Base-by-base conservation (phyloP, 495 filamentous ascomycete species). In the Apodospora peruviana region DNA sequence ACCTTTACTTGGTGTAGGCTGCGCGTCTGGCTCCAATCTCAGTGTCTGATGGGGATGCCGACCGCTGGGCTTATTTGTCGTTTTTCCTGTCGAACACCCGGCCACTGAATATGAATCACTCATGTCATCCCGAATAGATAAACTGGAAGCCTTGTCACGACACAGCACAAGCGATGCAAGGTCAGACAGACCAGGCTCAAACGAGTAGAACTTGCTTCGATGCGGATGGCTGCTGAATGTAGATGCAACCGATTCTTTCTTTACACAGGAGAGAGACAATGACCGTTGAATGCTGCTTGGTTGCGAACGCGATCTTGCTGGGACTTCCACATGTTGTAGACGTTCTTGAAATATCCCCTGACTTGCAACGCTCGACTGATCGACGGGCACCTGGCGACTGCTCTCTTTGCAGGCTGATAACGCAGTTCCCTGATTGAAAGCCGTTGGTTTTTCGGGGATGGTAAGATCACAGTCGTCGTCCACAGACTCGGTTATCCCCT, bases 171-270 rank as follows among this genome's bases (percentile, higher is more conserved):
- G 32, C 9, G 55, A 55, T 10, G 51, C 55, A 24, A 59, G 40
- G 19, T 59, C 58, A 18, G 58, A 55, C 4, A 62, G 39, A 18
- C 56, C 54, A 2, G 56, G 43, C 27, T 64, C 58, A 16, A 58
- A 43, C 9, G 64, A 64, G 43, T 45, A 57, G 24, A 36, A 47
- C 43, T 50, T 57, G 42, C 40, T 50, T 14, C 44, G 51, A 4
- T 34, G 47, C 23, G 41, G 19, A 20, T 50, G 36, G 11, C 20
- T 34, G 16, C 32, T 51, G 36, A 40, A 22, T 1, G 43, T 27
- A 21, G 39, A 45, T 2, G 53, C 41, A 29, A 44, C 20, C 11
- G 50, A 41, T n/a, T 45, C 40, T 32, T 25, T 40, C 38, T 19
- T 48, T 25, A 16, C 12, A 14, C 19, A 43, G 29, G 36, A 49